Evolutionary conservation across 176 grass and related monocot genomes (phyloP).

Genomic region (Thinopyrum elongatum): DNA sequence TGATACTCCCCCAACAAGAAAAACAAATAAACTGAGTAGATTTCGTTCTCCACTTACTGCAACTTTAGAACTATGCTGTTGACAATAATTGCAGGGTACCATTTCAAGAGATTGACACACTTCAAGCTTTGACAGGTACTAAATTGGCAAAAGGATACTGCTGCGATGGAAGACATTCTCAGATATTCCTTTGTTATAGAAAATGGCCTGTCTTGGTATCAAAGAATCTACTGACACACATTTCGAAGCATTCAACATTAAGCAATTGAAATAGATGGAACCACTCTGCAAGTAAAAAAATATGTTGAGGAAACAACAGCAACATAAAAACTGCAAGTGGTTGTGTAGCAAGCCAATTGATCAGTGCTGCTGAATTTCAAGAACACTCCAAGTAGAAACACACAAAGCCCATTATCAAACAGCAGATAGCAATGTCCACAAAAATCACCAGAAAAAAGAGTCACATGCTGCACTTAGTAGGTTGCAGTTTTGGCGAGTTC

Average conservation of each 20-base stretch:
- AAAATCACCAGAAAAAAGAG: too few species aligned
- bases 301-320: slow-evolving; percentile 12
- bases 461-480: too few species aligned
- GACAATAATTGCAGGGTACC: neutral
- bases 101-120: slow-evolving; percentile 23
- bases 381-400: too few species aligned
- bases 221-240: slow-evolving; percentile 34
- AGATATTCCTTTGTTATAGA: slow-evolving; percentile 52
- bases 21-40: neutral
- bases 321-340: neutral
- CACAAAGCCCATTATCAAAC: too few species aligned
- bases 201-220: slow-evolving; percentile 49
- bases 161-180: slow-evolving; percentile 44
- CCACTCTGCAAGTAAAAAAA: slow-evolving; percentile 49
- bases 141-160: slow-evolving; percentile 53
- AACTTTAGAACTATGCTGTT: neutral
- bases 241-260: slow-evolving; percentile 46
- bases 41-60: neutral
- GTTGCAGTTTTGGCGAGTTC: too few species aligned
- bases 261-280: slow-evolving; percentile 44
- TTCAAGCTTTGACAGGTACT: neutral
- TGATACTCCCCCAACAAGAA: neutral
- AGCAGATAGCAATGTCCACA: too few species aligned
- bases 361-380: neutral
- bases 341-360: slow-evolving; percentile 3